phyloP scores from a whole-genome alignment of 2,329 filamentous ascomycete genomes.

The Trichophyton mentagrophytes region DNA sequence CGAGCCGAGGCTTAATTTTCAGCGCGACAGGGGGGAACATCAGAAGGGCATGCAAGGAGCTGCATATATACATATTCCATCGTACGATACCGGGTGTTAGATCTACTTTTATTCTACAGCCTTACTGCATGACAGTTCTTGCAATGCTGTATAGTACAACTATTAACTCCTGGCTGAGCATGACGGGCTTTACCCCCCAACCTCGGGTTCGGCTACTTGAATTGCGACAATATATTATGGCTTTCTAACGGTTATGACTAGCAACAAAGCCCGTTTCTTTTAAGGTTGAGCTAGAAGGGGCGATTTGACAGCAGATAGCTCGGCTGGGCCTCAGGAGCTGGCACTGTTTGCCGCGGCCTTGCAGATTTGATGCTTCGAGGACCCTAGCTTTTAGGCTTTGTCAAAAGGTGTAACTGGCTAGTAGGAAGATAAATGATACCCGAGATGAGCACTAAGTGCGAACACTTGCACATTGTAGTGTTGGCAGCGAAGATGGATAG shows the following conservation, averaged over 20 bases:
- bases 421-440: neutral
- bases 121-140: no score
- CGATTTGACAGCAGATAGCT: conserved; percentile 20
- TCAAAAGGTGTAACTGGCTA: neutral
- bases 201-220: neutral
- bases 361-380: no score
- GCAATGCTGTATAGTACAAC: no score
- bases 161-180: neutral
- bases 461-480: neutral
- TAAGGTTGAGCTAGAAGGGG: neutral
- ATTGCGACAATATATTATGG: neutral
- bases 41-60: no score
- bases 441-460: neutral
- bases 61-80: no score
- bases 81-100: no score
- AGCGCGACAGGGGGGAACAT: neutral
- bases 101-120: no score
- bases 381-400: no score
- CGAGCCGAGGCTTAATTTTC: conserved; percentile 4
- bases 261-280: neutral
- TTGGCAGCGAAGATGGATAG: neutral
- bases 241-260: neutral
- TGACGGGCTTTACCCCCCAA: neutral
- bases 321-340: conserved; percentile 51
- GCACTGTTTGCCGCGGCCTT: conserved; percentile 35